These are phyloP conservation scores for Tetrapyrgos nigripes DNA, from an alignment of 1,284 basidiomycete genomes.

Conservation along the genomic window DNA sequence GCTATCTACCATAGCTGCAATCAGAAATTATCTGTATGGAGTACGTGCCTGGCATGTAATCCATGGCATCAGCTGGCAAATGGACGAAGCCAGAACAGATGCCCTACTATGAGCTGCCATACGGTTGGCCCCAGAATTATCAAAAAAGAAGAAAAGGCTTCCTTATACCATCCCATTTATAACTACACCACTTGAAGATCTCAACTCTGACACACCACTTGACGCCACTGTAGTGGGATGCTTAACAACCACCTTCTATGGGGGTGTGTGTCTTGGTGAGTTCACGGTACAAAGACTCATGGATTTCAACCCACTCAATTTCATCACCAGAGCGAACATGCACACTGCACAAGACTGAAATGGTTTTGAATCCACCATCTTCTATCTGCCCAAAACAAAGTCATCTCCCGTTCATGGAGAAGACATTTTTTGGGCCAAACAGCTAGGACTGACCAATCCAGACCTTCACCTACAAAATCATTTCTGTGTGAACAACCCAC, in stretches of 20 bases:
- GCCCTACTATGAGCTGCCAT: constrained; percentile 16
- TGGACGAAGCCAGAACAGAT: constrained; percentile 10
- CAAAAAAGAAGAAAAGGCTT: too few species aligned
- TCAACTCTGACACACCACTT: constrained; percentile 20
- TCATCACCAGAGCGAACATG: constrained; percentile 14
- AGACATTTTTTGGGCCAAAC: constrained; percentile 33
- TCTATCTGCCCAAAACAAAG: constrained; percentile 26
- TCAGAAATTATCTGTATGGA: constrained; percentile 26
- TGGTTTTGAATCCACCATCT: constrained; percentile 10
- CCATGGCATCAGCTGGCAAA: constrained; percentile 23
- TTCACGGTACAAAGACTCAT: constrained; percentile 4
- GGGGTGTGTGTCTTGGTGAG: constrained; percentile 27
- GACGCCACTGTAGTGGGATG: constrained; percentile 40
- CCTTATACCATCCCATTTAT: too few species aligned
- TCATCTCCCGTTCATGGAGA: constrained; percentile 21
- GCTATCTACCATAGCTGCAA: neutral
- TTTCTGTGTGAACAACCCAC: constrained; percentile 35
- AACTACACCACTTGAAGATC: too few species aligned
- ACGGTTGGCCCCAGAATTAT: too few species aligned
- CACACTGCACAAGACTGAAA: neutral
- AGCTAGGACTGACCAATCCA: constrained; percentile 34
- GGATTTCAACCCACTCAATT: neutral
- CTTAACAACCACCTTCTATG: constrained; percentile 39
- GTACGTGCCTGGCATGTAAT: constrained; percentile 32
- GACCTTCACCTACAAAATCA: constrained; percentile 32